Percentiles rank a stretch among this genome's conserved stretches.
Evolutionary conservation across 2,329 filamentous ascomycete genomes (phyloP).

Genomic region (Cercospora zeae-maydis): DNA sequence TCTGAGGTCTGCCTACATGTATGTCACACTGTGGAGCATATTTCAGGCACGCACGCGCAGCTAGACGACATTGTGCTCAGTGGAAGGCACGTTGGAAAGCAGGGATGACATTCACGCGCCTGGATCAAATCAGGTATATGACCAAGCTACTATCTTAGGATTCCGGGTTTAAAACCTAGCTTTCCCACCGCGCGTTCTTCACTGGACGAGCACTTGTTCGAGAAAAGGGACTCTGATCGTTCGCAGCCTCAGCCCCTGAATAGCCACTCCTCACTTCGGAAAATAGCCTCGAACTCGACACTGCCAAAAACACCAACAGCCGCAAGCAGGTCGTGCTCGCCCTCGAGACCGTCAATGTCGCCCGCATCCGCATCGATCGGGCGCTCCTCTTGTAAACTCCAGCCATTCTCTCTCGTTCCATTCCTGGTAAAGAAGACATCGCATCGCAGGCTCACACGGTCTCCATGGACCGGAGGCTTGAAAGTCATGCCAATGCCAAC

Average conservation of each 20-base stretch:
- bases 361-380: constrained; percentile 61
- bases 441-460: constrained; percentile 43
- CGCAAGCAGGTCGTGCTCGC: constrained; percentile 63
- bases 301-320: constrained; percentile 67
- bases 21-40: not conserved
- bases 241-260: constrained; percentile 22
- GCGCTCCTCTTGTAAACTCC: constrained; percentile 72
- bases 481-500: constrained; percentile 71
- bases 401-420: constrained; percentile 57
- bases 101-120: not conserved
- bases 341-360: constrained; percentile 60
- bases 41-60: not conserved
- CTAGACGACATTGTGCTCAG: not conserved
- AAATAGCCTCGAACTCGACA: constrained; percentile 62
- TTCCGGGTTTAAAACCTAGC: not conserved
- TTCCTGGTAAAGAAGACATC: constrained; percentile 69
- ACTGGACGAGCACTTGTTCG: not conserved
- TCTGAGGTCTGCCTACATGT: not conserved
- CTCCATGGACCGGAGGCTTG: constrained; percentile 24
- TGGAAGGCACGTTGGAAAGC: not conserved
- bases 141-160: not conserved
- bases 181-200: not conserved
- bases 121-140: not conserved
- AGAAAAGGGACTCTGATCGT: not conserved
- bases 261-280: constrained; percentile 33